These are phyloP conservation scores for Globisporangium abappressorium DNA, from an alignment of 352 stramenopile species.

Conservation along the genomic window DNA sequence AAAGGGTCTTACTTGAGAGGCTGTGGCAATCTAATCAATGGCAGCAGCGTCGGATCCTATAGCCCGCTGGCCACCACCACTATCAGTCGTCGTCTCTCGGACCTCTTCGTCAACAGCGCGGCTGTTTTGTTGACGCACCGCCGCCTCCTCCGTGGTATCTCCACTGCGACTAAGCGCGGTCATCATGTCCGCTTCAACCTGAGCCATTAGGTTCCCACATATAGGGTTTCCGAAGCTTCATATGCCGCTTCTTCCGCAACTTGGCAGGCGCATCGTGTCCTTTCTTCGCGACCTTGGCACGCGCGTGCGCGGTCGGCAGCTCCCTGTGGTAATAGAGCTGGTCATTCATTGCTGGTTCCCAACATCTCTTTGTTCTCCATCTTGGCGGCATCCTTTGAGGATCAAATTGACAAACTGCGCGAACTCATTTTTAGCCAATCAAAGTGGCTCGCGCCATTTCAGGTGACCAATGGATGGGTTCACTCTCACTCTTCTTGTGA, in stretches of 20 bases:
- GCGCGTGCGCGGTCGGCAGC: neutral
- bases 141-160: neutral
- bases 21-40: neutral
- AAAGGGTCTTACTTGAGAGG: neutral
- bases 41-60: neutral
- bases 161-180: neutral
- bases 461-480: too few species aligned
- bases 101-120: neutral
- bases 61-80: neutral
- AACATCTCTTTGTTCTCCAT: too few species aligned
- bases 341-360: too few species aligned
- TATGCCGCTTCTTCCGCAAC: neutral
- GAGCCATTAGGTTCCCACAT: neutral
- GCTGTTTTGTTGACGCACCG: neutral
- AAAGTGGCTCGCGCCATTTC: too few species aligned
- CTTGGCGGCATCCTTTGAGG: too few species aligned
- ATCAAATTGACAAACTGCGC: too few species aligned
- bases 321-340: neutral
- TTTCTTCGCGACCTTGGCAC: neutral
- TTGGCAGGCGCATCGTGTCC: too few species aligned
- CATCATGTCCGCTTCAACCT: neutral
- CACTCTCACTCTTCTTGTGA: too few species aligned
- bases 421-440: too few species aligned
- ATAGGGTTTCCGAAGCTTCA: neutral
- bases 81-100: neutral